These are phyloP conservation scores for Nigrospora oryzae DNA, from an alignment of 2,329 filamentous ascomycete species.

Conservation along the genomic window DNA sequence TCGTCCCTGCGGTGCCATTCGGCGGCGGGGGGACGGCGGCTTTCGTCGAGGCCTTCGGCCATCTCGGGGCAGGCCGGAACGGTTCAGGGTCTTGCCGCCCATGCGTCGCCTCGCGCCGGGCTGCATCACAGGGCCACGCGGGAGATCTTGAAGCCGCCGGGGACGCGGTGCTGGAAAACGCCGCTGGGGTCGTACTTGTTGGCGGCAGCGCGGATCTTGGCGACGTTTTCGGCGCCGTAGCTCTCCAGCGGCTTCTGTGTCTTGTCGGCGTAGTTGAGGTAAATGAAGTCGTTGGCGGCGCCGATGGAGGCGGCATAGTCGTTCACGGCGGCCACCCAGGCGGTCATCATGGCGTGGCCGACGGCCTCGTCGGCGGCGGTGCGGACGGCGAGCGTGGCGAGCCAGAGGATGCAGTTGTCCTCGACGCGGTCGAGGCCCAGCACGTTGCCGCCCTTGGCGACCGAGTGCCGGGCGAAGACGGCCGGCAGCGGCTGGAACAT, in stretches of 20 bases:
- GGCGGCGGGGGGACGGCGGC: too few relatives aligned
- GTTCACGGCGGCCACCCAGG: conserved; percentile 18
- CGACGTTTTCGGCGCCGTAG: conserved; percentile 24
- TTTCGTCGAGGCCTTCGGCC: too few relatives aligned
- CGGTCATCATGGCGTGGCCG: conserved; percentile 19
- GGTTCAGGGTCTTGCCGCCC: too few relatives aligned
- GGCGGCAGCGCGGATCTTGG: conserved; percentile 18
- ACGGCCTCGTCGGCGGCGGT: conserved; percentile 16
- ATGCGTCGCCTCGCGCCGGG: too few relatives aligned
- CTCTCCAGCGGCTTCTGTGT: conserved; percentile 19
- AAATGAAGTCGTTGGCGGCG: conserved; percentile 19
- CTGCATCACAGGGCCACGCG: background rate
- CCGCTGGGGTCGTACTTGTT: conserved; percentile 25
- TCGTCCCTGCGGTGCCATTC: too few relatives aligned
- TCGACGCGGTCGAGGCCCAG: conserved; percentile 25
- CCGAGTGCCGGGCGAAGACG: conserved; percentile 22
- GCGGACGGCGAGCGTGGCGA: conserved; percentile 19
- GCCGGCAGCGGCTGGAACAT: conserved; percentile 28
- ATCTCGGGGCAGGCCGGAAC: too few relatives aligned
- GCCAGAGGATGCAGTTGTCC: conserved; percentile 21
- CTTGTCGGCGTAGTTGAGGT: conserved; percentile 27
- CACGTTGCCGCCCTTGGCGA: conserved; percentile 28
- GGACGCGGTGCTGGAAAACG: conserved; percentile 26
- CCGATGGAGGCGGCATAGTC: conserved; percentile 7
- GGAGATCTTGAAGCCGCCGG: conserved; percentile 27